Evolutionary conservation across 192 early-diverging fungal species (phyloP).

Genomic region (Podila minutissima): DNA sequence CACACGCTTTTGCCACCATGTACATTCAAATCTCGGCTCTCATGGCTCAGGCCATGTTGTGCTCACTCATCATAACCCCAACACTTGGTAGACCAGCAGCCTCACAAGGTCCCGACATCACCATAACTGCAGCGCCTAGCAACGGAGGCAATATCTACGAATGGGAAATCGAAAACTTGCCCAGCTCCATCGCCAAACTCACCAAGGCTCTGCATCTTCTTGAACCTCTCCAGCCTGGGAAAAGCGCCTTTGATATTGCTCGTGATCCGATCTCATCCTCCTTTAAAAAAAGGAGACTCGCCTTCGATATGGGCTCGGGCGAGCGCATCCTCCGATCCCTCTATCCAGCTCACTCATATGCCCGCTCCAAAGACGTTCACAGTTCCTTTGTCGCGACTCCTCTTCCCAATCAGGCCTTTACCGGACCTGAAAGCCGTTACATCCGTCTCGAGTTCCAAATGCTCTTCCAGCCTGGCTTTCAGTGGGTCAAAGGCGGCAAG

Average conservation of each 20-base stretch:
- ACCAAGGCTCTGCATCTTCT: slow-evolving; percentile 8
- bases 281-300: background rate
- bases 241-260: slow-evolving; percentile 26
- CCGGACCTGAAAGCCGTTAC: slow-evolving; percentile 13
- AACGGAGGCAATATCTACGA: slow-evolving; percentile 5
- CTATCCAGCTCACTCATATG: slow-evolving; percentile 32
- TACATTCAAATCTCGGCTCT: no score
- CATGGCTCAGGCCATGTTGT: no score
- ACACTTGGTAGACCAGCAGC: background rate
- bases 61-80: no score
- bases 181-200: slow-evolving; percentile 10
- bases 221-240: background rate
- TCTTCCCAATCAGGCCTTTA: slow-evolving; percentile 21
- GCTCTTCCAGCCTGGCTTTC: slow-evolving; percentile 55
- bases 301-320: background rate
- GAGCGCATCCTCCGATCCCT: slow-evolving; percentile 28
- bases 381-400: slow-evolving; percentile 18
- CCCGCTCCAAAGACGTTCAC: slow-evolving; percentile 16
- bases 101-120: background rate
- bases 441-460: slow-evolving; percentile 58
- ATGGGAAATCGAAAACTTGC: slow-evolving; percentile 14
- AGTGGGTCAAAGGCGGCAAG: slow-evolving; percentile 69
- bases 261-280: slow-evolving; percentile 4
- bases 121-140: background rate
- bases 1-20: no score